phyloP scores from a whole-genome alignment of 805 yeast species.

The Wickerhamomyces queroliae region DNA sequence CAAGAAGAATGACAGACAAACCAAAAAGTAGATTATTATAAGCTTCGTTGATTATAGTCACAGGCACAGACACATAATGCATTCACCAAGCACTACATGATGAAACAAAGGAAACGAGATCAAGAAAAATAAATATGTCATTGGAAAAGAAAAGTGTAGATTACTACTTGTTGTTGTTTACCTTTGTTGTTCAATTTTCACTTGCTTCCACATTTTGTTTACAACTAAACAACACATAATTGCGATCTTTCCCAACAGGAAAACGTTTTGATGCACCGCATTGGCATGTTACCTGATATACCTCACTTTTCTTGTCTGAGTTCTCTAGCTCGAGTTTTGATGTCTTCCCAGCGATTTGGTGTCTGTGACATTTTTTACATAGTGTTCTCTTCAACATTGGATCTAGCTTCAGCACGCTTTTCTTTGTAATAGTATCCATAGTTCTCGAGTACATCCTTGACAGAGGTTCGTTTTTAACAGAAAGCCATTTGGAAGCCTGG shows the following conservation, averaged over 20 bases:
- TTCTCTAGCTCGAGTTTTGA: constrained; percentile 36
- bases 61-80: no score
- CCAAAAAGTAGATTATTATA: constrained; percentile 12
- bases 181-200: not conserved
- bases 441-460: constrained; percentile 50
- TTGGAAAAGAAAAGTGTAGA: no score
- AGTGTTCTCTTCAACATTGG: constrained; percentile 61
- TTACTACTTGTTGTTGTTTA: no score
- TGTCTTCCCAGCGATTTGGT: constrained; percentile 44
- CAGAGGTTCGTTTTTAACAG: constrained; percentile 31
- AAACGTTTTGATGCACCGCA: constrained; percentile 52
- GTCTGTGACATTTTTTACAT: constrained; percentile 61
- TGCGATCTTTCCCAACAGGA: constrained; percentile 54
- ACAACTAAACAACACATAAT: constrained; percentile 43
- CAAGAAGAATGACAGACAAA: constrained; percentile 24
- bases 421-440: constrained; percentile 58
- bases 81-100: no score
- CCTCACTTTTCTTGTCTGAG: constrained; percentile 38
- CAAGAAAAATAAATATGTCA: no score
- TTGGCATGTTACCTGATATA: constrained; percentile 41
- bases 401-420: constrained; percentile 57
- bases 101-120: no score
- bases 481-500: constrained; percentile 42
- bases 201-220: constrained; percentile 13
- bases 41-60: not conserved